Evolutionary conservation across 2,329 filamentous ascomycete genomes (phyloP), one percentile per base, ranked within the genome.

Genomic region (Calonectria crousiana): DNA sequence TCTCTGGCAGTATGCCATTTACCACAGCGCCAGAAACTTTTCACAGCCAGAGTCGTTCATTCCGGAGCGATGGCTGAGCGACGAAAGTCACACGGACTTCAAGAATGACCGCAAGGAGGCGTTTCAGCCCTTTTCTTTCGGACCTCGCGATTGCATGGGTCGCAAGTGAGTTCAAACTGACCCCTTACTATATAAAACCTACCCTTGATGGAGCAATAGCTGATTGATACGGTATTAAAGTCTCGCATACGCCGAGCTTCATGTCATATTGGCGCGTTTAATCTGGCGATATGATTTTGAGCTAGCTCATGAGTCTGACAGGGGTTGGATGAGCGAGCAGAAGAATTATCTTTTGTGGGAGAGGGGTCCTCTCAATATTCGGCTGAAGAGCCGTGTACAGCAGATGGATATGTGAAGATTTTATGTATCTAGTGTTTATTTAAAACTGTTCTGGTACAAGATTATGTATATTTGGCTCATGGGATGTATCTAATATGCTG

Each of bases 301-400:
- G 34, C n/a, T 62, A 23, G 56, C 56, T 6, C 11, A 62, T 28
- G 36, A 62, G 34, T 62, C 56, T 18, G 56, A 62, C 20, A 23
- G n/a, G 11, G 4, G 10, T 18, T 62, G 56, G 56, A 62, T 62
- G 56, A 38, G n/a, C 16, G 34, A 62, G 14, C 56, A 62, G 16
- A 62, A 62, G 34, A 62, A 62, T 18, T 62, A 41, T 41, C 38
- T 62, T 26, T 28, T 62, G 38, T 62, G 56, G 56, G 56, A 62
- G n/a, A 34, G 56, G 14, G 56, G 56, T 41, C 56, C 56, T 13
- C 56, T 62, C 13, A 62, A 62, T 23, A 41, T 62, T 26, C 56
- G 56, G 8, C 56, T 62, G 3, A 28, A 23, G 41, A 23, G 14
- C 28, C 34, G 56, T 2, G 36, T 6, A 20, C n/a, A 62, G 8